Evolutionary conservation across 345 rosid species (phyloP).

Genomic region (Rhodamnia argentea): DNA sequence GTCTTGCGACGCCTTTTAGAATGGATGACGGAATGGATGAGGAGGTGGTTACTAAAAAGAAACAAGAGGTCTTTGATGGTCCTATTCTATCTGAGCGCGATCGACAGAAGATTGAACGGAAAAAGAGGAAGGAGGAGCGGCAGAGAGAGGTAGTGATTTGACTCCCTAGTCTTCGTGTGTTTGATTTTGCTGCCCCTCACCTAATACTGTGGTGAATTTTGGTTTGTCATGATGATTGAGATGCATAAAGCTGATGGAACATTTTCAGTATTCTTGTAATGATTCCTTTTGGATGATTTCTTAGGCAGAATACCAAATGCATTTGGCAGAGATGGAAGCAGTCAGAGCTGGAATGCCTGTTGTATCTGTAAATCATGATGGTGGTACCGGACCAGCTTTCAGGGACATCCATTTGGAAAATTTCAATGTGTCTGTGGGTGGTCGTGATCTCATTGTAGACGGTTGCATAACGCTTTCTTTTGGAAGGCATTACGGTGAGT

Average conservation of each 20-base stretch:
- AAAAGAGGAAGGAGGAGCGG: constrained; percentile 92
- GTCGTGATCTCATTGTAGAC: constrained; percentile 94
- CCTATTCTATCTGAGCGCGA: constrained; percentile 88
- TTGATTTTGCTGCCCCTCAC: background rate
- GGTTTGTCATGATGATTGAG: background rate
- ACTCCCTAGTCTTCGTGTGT: background rate
- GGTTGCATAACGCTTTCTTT: constrained; percentile 79
- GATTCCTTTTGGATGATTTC: background rate
- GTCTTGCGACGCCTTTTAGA: constrained; percentile 76
- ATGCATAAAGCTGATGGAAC: background rate
- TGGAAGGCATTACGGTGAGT: constrained; percentile 95
- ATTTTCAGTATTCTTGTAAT: background rate
- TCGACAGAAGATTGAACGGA: constrained; percentile 66
- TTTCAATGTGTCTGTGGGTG: constrained; percentile 88
- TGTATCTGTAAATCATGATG: constrained; percentile 69
- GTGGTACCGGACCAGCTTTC: constrained; percentile 56
- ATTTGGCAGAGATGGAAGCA: constrained; percentile 97
- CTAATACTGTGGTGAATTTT: background rate
- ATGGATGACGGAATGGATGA: constrained; percentile 99
- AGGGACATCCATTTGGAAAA: constrained; percentile 95
- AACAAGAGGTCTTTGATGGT: constrained; percentile 80
- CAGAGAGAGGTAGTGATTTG: constrained; percentile 61
- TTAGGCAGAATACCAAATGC: constrained; percentile 85
- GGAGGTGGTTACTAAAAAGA: constrained; percentile 67
- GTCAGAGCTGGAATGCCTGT: constrained; percentile 90